Evolutionary conservation across 768 basidiomycete genomes (phyloP), one percentile per base, ranked within the genome.

Genomic region (Trametes elegans): DNA sequence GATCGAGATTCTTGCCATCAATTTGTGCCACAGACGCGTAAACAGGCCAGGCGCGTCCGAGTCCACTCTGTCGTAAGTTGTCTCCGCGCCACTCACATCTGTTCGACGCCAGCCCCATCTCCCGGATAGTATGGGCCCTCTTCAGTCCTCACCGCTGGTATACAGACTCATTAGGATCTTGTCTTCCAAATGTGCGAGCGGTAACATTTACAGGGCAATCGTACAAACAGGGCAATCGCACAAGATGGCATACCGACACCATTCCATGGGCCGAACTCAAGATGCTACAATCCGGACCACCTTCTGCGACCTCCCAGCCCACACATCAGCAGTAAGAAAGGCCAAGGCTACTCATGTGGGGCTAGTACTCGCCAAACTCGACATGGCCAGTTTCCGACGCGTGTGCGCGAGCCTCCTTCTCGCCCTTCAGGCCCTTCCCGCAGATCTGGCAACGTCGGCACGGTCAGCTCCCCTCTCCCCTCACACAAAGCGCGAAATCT

Each of bases 361-460:
- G 19, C 3, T 60, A 90, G 67, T 86, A 93, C 66, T 93, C 93
- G 58, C 90, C 91, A 62, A 95, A 95, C 36, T 77, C 76, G 18
- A 80, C 79, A 71, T 97, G 95, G 0, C 95, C 93, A 0, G 93
- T 97, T 70, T 83, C 76, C 63, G 81, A 80, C 5, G 96, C 96
- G 68, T 98, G 96, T 42, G 81, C 80, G 31, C 90, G 82, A 1
- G 96, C 96, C 57, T 85, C 94, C 65, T 94, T 98, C 75, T 98
- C 95, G 29, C 96, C 96, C 62, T 88, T 95, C 60, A 98, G 72
- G 0, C 91, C 93, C 63, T 84, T 76, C 16, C 87, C 83, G 64
- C 95, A 98, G 46, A 87, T 75, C 84, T 93, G 40, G n/a, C 45
- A 49, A 53, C 53, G 36, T 42, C 45, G 19, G 52, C 10, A 34